A percentile compares a stretch with the other conserved stretches of the same genome.
phyloP scores from a whole-genome alignment of 2,329 filamentous ascomycete species.

The Verticillium longisporum region DNA sequence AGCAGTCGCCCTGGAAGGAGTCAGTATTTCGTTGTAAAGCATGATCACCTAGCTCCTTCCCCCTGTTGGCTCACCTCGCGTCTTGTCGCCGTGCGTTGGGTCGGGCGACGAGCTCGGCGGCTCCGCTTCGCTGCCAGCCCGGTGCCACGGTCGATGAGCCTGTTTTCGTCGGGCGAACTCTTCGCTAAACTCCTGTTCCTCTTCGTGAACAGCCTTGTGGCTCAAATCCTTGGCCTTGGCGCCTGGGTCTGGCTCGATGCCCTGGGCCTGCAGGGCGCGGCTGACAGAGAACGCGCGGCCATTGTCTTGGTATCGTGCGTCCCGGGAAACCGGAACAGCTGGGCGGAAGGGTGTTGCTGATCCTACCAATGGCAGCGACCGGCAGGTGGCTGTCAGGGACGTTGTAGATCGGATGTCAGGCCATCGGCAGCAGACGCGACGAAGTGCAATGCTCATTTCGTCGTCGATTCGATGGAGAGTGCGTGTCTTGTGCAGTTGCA shows the following conservation, averaged over 20 bases:
- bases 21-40: slow-evolving; percentile 1
- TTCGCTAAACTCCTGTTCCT: slow-evolving; percentile 25
- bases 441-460: background rate
- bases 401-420: background rate
- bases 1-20: slow-evolving; percentile 57
- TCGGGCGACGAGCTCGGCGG: slow-evolving; percentile 21
- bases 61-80: slow-evolving; percentile 20
- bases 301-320: background rate
- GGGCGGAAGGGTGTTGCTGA: background rate
- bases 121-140: slow-evolving; percentile 47
- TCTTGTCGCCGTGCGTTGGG: slow-evolving; percentile 15
- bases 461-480: background rate
- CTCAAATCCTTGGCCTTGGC: slow-evolving; percentile 21
- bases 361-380: background rate
- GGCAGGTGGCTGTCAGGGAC: background rate
- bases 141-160: slow-evolving; percentile 58
- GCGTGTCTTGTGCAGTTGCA: background rate
- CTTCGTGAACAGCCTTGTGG: slow-evolving; percentile 24
- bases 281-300: slow-evolving; percentile 1
- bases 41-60: too few species aligned
- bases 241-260: slow-evolving; percentile 4
- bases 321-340: slow-evolving; percentile 4
- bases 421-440: background rate
- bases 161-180: slow-evolving; percentile 45
- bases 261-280: background rate